Conservation (phyloP, 2,329 filamentous ascomycete genomes). For the Colletotrichum godetiae region DNA sequence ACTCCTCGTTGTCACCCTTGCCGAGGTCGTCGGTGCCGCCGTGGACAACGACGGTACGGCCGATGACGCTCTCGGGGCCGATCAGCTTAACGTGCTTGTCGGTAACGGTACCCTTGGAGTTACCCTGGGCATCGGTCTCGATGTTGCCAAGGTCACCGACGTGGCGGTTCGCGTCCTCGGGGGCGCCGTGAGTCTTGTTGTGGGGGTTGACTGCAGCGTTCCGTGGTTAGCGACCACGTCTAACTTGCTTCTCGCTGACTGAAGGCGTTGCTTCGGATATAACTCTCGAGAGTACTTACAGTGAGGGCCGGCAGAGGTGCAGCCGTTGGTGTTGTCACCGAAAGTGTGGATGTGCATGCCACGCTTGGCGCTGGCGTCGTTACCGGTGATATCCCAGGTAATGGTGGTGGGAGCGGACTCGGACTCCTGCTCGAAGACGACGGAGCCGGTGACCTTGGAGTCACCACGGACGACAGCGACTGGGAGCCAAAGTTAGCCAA, state of each 20-base stretch:
- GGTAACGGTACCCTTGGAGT: conserved; percentile 81
- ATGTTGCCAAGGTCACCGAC: conserved; percentile 98
- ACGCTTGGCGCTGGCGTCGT: conserved; percentile 95
- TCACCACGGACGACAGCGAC: conserved; percentile 98
- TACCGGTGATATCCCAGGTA: conserved; percentile 90
- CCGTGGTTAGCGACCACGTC: conserved; percentile 4
- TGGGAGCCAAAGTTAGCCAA: conserved; percentile 51
- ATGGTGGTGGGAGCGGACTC: conserved; percentile 87
- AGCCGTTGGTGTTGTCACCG: conserved; percentile 99
- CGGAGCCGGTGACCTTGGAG: conserved; percentile 92
- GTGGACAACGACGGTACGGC: conserved; percentile 95
- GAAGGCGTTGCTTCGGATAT: background rate
- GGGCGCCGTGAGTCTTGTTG: conserved; percentile 91
- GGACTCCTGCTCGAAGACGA: conserved; percentile 92
- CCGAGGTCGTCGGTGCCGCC: conserved; percentile 96
- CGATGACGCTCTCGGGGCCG: conserved; percentile 92
- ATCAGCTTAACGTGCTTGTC: conserved; percentile 96
- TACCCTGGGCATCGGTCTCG: conserved; percentile 93
- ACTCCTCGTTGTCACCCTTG: conserved; percentile 91
- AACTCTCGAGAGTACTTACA: conserved; percentile 68
- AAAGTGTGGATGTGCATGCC: conserved; percentile 99
- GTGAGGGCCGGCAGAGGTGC: conserved; percentile 97
- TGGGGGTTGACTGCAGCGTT: conserved; percentile 86
- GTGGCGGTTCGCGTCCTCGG: conserved; percentile 84
- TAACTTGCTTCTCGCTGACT: background rate